A percentile compares a stretch with the other conserved stretches of the same genome.
phyloP scores from a whole-genome alignment of 768 basidiomycete species.

The Kwoniella botswanensis region DNA sequence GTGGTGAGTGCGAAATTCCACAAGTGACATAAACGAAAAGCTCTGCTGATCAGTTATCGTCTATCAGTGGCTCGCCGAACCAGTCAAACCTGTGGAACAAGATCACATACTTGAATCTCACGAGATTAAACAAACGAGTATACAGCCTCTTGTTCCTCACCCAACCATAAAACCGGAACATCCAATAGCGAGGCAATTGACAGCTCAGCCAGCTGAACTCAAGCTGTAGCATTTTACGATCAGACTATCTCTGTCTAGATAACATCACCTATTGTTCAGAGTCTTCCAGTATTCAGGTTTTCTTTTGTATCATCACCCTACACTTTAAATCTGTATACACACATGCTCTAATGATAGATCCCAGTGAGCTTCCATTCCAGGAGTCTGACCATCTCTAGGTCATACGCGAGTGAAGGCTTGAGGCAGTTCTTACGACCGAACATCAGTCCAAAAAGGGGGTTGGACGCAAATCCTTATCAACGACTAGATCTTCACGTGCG shows the following conservation, averaged over 20 bases:
- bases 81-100: not conserved
- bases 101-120: conserved; percentile 17
- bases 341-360: not conserved
- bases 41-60: not conserved
- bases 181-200: conserved; percentile 14
- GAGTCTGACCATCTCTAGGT: too few relatives aligned
- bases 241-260: not conserved
- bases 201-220: conserved; percentile 7
- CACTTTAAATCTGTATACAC: too few relatives aligned
- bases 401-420: too few relatives aligned
- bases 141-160: conserved; percentile 3
- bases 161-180: conserved; percentile 15
- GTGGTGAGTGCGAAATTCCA: conserved; percentile 15
- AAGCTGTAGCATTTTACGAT: not conserved
- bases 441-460: too few relatives aligned
- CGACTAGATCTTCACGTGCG: not conserved
- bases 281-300: too few relatives aligned
- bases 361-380: too few relatives aligned
- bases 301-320: too few relatives aligned
- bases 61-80: conserved; percentile 13
- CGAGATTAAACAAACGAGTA: not conserved
- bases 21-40: not conserved
- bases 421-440: too few relatives aligned
- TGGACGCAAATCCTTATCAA: not conserved
- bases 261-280: not conserved